These are phyloP conservation scores for Collybiopsis luxurians DNA, from an alignment of 768 basidiomycete genomes.

Conservation along the genomic window DNA sequence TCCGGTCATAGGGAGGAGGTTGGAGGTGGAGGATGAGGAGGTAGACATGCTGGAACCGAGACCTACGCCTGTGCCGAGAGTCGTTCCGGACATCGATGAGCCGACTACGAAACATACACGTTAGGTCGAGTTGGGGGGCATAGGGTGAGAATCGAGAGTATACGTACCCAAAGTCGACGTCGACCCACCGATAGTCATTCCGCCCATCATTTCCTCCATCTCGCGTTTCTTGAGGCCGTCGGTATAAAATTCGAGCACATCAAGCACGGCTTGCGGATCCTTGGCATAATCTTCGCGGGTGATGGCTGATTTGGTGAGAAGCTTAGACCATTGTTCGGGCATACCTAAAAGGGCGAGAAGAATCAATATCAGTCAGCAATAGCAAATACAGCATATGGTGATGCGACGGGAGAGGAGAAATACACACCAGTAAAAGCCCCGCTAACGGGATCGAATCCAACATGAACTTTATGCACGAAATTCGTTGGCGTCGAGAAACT, in stretches of 20 bases:
- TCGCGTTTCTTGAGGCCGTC: slow-evolving; percentile 92
- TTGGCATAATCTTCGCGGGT: slow-evolving; percentile 97
- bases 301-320: slow-evolving; percentile 96
- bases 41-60: slow-evolving; percentile 22
- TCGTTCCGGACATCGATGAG: slow-evolving; percentile 23
- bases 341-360: slow-evolving; percentile 65
- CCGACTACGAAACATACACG: too few species aligned
- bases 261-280: slow-evolving; percentile 95
- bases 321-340: slow-evolving; percentile 95
- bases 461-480: slow-evolving; percentile 98
- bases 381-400: background rate
- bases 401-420: background rate
- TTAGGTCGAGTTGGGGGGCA: background rate
- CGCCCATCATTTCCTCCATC: slow-evolving; percentile 53
- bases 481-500: slow-evolving; percentile 94
- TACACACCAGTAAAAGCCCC: slow-evolving; percentile 89
- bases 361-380: background rate
- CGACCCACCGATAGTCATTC: background rate
- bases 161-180: slow-evolving; percentile 1
- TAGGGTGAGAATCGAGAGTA: too few species aligned
- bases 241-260: slow-evolving; percentile 98
- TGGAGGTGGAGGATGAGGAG: slow-evolving; percentile 14
- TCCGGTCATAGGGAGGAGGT: too few species aligned
- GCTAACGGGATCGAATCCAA: slow-evolving; percentile 91
- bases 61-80: slow-evolving; percentile 21